Conservation (phyloP, 441 rosid species). For the Flueggea neowawraea region DNA sequence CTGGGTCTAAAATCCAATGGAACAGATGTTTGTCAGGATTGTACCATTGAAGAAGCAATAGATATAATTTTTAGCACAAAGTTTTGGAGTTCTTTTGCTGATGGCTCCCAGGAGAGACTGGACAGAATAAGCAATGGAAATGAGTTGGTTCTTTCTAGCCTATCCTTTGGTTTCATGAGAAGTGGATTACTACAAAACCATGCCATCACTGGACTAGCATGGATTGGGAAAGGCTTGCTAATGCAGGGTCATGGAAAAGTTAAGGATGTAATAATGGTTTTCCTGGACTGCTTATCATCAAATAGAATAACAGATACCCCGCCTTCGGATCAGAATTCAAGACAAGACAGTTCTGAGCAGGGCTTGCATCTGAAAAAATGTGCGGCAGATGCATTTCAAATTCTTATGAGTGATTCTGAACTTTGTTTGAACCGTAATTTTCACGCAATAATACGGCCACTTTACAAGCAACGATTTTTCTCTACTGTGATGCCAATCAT, state of each 20-base stretch:
- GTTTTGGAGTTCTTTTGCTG: constrained; percentile 15
- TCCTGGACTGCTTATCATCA: constrained; percentile 56
- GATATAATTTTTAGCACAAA: constrained; percentile 46
- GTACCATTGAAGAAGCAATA: constrained; percentile 66
- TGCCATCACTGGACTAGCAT: constrained; percentile 73
- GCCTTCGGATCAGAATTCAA: constrained; percentile 17
- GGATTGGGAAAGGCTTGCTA: constrained; percentile 95
- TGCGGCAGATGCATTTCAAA: constrained; percentile 83
- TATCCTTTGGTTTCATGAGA: constrained; percentile 34
- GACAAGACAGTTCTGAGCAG: constrained; percentile 23
- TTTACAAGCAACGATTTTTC: constrained; percentile 86
- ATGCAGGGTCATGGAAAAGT: constrained; percentile 85
- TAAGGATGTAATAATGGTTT: constrained; percentile 52
- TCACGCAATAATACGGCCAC: constrained; percentile 82
- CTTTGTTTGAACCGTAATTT: constrained; percentile 61
- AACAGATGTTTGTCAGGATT: constrained; percentile 25
- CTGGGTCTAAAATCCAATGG: constrained; percentile 35
- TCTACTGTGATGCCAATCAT: constrained; percentile 65
- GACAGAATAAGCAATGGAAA: constrained; percentile 21
- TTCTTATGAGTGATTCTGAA: constrained; percentile 77
- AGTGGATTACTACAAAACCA: constrained; percentile 39
- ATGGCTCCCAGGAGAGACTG: constrained; percentile 24
- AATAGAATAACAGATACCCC: constrained; percentile 20
- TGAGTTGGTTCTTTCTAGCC: constrained; percentile 28
- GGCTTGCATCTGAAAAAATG: constrained; percentile 40